phyloP scores from a whole-genome alignment of 2,329 filamentous ascomycete genomes.

The Scolecobasidium constrictum region DNA sequence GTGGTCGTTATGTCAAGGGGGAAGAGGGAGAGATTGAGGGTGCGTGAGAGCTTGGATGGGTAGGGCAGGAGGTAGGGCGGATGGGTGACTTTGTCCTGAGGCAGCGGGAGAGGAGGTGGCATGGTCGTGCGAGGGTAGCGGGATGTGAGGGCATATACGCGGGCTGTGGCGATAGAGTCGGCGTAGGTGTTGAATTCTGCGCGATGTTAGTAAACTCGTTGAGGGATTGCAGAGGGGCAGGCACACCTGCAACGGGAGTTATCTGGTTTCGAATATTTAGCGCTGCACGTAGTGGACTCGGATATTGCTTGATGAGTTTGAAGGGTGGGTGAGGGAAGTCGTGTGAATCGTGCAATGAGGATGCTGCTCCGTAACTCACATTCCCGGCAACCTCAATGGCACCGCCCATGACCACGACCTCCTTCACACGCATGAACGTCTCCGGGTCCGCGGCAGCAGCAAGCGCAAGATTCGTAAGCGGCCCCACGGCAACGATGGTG shows the following conservation, averaged over 20 bases:
- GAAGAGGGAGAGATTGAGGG: conserved; percentile 35
- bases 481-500: conserved; percentile 82
- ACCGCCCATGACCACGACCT: conserved; percentile 93
- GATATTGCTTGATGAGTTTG: conserved; percentile 27
- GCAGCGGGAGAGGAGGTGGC: conserved; percentile 50
- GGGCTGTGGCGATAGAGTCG: conserved; percentile 46
- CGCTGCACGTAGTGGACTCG: conserved; percentile 19
- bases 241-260: conserved; percentile 48
- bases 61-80: conserved; percentile 28
- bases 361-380: conserved; percentile 23
- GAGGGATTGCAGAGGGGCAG: background rate
- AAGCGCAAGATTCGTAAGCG: conserved; percentile 84
- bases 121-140: conserved; percentile 64
- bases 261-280: conserved; percentile 34
- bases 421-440: conserved; percentile 78
- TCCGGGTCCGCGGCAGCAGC: conserved; percentile 83
- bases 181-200: conserved; percentile 93
- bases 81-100: conserved; percentile 17
- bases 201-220: too few relatives aligned
- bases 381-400: conserved; percentile 73
- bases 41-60: conserved; percentile 27
- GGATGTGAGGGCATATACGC: conserved; percentile 38
- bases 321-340: conserved; percentile 22
- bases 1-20: conserved; percentile 36
- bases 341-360: conserved; percentile 9